Evolutionary conservation across 371 early-diverging fungal genomes (phyloP).

Genomic region (Mycotypha africana): DNA sequence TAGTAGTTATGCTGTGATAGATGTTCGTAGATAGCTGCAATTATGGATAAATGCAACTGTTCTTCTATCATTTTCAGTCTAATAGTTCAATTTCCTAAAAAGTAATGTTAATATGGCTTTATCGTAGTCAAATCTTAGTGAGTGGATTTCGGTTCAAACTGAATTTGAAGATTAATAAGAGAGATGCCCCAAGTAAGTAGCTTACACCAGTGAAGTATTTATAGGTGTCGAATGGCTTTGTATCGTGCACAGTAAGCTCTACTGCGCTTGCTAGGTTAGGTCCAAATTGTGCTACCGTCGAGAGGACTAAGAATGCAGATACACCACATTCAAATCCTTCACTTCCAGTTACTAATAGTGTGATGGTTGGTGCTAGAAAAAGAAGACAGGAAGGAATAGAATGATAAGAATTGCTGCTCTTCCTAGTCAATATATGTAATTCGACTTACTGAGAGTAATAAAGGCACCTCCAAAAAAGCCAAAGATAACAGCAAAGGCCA

Average conservation of each 20-base stretch:
- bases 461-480: conserved; percentile 37
- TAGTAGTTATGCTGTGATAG: no score
- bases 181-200: conserved; percentile 15
- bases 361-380: conserved; percentile 24
- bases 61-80: no score
- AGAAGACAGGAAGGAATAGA: background rate
- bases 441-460: conserved; percentile 28
- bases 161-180: conserved; percentile 16
- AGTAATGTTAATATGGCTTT: no score
- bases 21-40: no score
- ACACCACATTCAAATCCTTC: conserved; percentile 27
- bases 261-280: conserved; percentile 28
- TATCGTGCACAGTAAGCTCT: conserved; percentile 3
- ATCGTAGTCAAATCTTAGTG: conserved; percentile 16
- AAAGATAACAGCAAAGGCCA: conserved; percentile 26
- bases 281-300: conserved; percentile 23
- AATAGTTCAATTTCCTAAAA: no score
- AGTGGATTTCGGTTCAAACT: conserved; percentile 10
- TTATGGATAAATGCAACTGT: no score
- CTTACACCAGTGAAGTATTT: conserved; percentile 33
- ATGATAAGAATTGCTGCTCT: background rate
- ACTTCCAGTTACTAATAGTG: conserved; percentile 16
- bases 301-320: conserved; percentile 20
- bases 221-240: conserved; percentile 17
- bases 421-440: no score